Conservation (phyloP, 148 eudicot genomes). For the Vaccinium darrowii region DNA sequence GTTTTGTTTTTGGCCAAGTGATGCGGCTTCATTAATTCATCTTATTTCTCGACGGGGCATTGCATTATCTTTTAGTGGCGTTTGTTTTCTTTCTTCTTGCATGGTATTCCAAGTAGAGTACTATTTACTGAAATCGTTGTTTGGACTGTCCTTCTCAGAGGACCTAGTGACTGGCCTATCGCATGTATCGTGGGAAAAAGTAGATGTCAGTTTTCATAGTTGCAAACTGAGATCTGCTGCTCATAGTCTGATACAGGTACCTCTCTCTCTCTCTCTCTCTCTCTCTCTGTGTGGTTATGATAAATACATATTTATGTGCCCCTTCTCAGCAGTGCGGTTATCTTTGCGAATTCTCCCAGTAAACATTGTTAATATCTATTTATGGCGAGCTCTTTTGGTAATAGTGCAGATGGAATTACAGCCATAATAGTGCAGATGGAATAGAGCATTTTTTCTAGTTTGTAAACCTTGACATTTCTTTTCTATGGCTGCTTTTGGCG, state of each 20-base stretch:
- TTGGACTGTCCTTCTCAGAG: conserved; percentile 45
- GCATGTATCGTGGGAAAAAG: conserved; percentile 90
- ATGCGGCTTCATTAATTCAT: conserved; percentile 1
- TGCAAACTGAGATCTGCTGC: conserved; percentile 76
- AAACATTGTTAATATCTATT: not conserved
- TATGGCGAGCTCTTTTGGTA: not conserved
- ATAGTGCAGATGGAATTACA: not conserved
- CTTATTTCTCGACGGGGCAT: not conserved
- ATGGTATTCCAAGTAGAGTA: not conserved
- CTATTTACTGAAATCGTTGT: not conserved
- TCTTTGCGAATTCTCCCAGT: not conserved
- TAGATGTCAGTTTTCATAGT: conserved; percentile 92
- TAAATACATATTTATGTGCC: not conserved
- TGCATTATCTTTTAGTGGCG: not conserved
- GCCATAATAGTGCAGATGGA: not conserved
- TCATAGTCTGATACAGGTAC: conserved; percentile 94
- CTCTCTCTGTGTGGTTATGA: not conserved
- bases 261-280: conserved; percentile 17
- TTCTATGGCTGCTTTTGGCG: not conserved
- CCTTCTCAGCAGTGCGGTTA: not conserved
- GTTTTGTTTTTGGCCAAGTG: not conserved
- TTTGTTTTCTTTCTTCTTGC: conserved; percentile 18
- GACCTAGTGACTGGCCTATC: conserved; percentile 80
- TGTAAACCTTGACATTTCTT: not conserved
- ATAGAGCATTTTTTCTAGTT: not conserved